phyloP scores from a whole-genome alignment of 257 asterid species.

The Gentiana macrophylla region DNA sequence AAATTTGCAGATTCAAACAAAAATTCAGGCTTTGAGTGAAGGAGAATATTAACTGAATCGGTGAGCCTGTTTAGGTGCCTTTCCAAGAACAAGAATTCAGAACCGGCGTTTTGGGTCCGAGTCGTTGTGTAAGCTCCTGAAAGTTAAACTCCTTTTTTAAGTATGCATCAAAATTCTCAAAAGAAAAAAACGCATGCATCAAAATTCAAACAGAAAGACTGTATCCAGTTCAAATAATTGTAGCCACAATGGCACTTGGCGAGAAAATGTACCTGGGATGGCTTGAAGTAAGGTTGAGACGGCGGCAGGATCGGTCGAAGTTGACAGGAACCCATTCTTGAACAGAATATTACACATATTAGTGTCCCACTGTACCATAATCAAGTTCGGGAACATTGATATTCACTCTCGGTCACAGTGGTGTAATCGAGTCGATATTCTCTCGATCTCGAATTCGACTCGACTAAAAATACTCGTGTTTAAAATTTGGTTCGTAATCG shows the following conservation, averaged over 20 bases:
- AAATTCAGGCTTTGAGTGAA: constrained; percentile 38
- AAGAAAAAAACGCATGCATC: neutral
- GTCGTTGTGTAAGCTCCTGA: constrained; percentile 97
- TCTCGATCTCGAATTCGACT: no score
- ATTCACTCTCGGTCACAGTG: no score
- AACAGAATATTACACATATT: constrained; percentile 34
- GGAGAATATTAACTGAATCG: constrained; percentile 44
- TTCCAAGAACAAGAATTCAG: constrained; percentile 67
- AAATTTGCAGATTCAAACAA: constrained; percentile 22
- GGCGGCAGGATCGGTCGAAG: constrained; percentile 40
- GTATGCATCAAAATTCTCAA: neutral
- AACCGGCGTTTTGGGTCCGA: constrained; percentile 67
- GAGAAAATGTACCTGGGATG: constrained; percentile 44
- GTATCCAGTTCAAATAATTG: neutral
- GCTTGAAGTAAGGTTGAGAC: constrained; percentile 67
- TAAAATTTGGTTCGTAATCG: no score
- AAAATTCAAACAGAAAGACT: neutral
- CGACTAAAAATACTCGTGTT: no score
- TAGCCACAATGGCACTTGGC: no score
- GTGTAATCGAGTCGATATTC: no score
- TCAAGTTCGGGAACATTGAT: no score
- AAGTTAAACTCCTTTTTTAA: constrained; percentile 1
- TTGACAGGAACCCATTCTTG: constrained; percentile 48
- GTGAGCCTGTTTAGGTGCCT: constrained; percentile 66
- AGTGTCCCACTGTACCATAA: no score